Conservation (phyloP, 306 rosid species). For the Prunus kanzakura region DNA sequence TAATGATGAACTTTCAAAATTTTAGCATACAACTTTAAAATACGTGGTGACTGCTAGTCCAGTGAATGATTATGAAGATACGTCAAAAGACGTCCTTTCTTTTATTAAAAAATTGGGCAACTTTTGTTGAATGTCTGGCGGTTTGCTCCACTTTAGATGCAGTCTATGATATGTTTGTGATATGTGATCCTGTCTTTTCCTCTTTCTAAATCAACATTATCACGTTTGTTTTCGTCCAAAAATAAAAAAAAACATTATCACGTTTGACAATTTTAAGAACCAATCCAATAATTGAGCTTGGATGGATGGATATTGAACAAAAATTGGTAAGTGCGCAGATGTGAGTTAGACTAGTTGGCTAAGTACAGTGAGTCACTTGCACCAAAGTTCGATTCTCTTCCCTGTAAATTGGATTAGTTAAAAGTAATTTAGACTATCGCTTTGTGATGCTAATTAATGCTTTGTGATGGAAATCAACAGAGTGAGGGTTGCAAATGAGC, state of each 20-base stretch:
- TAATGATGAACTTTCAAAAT: not conserved
- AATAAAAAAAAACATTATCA: not conserved
- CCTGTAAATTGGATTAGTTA: accelerated
- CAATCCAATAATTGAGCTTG: not conserved
- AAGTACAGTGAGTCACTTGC: too few species aligned
- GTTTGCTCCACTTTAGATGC: not conserved
- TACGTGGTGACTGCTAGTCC: not conserved
- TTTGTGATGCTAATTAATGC: not conserved
- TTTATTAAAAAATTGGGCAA: not conserved
- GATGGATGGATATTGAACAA: too few species aligned
- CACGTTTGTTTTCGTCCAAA: too few species aligned
- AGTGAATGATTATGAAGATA: not conserved
- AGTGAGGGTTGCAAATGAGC: conserved; percentile 87
- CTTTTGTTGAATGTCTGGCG: not conserved
- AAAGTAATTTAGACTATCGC: too few species aligned
- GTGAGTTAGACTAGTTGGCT: too few species aligned
- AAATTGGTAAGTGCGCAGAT: too few species aligned
- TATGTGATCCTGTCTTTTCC: not conserved
- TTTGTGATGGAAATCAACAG: conserved; percentile 24
- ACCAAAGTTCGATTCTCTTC: too few species aligned
- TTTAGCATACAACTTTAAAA: too few species aligned
- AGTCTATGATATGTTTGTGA: not conserved
- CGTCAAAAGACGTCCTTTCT: not conserved
- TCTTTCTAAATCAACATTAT: not conserved
- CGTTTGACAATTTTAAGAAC: not conserved